These are phyloP conservation scores for Typha latifolia DNA, from an alignment of 176 grass and related monocot species.

Conservation along the genomic window DNA sequence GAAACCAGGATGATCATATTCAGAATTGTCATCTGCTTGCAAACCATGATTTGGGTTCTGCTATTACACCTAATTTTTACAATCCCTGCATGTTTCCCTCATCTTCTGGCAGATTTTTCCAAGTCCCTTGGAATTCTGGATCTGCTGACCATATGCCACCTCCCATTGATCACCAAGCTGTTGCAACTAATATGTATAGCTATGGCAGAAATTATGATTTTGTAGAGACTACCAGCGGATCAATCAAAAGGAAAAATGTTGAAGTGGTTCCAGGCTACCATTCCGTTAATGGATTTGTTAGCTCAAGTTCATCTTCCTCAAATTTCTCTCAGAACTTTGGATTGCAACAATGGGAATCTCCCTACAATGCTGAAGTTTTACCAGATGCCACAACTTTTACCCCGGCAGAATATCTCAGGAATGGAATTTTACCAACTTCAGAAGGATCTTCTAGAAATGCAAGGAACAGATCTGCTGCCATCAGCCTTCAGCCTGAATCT, in stretches of 20 bases:
- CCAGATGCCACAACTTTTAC: conserved; percentile 23
- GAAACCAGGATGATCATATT: conserved; percentile 26
- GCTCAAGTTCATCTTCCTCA: conserved; percentile 44
- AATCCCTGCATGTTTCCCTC: conserved; percentile 26
- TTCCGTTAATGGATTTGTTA: conserved; percentile 36
- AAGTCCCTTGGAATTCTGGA: conserved; percentile 27
- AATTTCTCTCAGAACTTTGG: conserved; percentile 28
- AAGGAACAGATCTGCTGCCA: conserved; percentile 14
- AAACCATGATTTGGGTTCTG: conserved; percentile 18
- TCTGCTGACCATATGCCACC: conserved; percentile 16
- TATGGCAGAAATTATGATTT: conserved; percentile 35
- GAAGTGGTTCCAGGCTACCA: conserved; percentile 21
- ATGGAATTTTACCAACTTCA: conserved; percentile 21
- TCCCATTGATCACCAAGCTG: conserved; percentile 32
- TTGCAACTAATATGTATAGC: conserved; percentile 25
- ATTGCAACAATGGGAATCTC: conserved; percentile 26
- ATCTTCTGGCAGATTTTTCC: conserved; percentile 29
- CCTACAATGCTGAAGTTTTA: conserved; percentile 32
- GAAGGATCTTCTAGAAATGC: conserved; percentile 38
- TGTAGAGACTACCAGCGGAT: conserved; percentile 22
- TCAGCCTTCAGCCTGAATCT: conserved; percentile 21
- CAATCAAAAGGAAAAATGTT: conserved; percentile 41
- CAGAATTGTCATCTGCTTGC: conserved; percentile 27
- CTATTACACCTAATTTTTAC: conserved; percentile 26
- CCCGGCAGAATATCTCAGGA: conserved; percentile 37